Evolutionary conservation across 495 filamentous ascomycete species (phyloP), one percentile per base, ranked within the genome.

Genomic region (Cryomyces minteri): DNA sequence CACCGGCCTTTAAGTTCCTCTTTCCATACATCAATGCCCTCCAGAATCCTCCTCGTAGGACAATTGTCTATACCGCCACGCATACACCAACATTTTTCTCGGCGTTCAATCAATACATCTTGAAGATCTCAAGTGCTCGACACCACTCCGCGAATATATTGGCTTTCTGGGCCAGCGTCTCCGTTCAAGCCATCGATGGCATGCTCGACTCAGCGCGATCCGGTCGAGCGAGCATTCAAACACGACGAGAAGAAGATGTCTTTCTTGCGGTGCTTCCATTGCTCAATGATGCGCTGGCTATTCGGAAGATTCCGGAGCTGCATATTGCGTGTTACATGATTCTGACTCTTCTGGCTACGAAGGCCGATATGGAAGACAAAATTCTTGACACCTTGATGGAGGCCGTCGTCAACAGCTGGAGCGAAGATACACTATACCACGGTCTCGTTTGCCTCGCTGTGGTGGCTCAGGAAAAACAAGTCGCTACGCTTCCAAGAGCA

Each of bases 251-350:
- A 53, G 81, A 94, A 54, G 76, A 82, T 57, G 67, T 94, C 0
- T 64, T 94, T 4, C 64, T 84, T 32, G 70, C 75, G 34, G 66
- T 93, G 29, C 67, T 87, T 4, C 83, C 87, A 8, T 69, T 82
- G 3, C 60, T 96, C 18, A 80, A 84, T 46, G 74, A 83, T 41
- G 79, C 76, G 5, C 70, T 96, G 40, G 67, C 72, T 9, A 72
- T 88, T 65, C 76, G 77, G 48, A 72, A 79, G 31, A 70, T 77
- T 0, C 72, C 84, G 0, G 81, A 88, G 44, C 65, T 94, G 37
- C 76, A 84, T 41, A 71, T 88, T 49, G 85, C 79, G 18, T 85
- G 78, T 54, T 95, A 93, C 56, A 94, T 93, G 84, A 73, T 95
- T 29, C 69, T 84, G 28, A 77, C 83, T 0, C 73, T 95, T 44